Percentiles rank a stretch among this genome's conserved stretches.
phyloP scores from a whole-genome alignment of 345 rosid genomes.

The Eucalyptus guilfoylei region DNA sequence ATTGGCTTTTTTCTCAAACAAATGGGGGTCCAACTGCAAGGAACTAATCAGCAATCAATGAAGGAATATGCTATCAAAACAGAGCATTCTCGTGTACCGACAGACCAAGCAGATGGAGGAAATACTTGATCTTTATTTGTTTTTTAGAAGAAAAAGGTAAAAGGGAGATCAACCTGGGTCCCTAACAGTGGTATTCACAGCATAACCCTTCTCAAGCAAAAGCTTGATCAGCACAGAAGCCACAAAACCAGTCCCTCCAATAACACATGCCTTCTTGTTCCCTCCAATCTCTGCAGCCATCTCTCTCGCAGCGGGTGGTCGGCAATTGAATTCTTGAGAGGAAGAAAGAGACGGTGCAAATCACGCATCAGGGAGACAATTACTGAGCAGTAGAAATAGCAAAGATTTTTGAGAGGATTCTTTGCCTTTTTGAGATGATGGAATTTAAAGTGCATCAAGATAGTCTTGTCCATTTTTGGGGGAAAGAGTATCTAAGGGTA shows the following conservation, averaged over 20 bases:
- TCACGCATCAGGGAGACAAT: too few species aligned
- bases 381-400: too few species aligned
- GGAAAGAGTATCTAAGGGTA: neutral
- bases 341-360: too few species aligned
- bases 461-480: neutral
- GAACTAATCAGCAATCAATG: neutral
- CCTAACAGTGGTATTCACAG: slow-evolving; percentile 76
- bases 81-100: neutral
- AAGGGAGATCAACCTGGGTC: slow-evolving; percentile 28
- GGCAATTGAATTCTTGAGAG: too few species aligned
- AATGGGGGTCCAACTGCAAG: neutral
- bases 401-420: too few species aligned
- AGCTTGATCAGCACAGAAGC: slow-evolving; percentile 64
- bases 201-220: slow-evolving; percentile 62
- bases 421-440: neutral
- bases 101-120: neutral
- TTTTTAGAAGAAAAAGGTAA: neutral
- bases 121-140: too few species aligned
- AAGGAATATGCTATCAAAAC: neutral
- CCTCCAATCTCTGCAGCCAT: slow-evolving; percentile 5
- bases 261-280: slow-evolving; percentile 57
- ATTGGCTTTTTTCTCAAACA: neutral
- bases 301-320: neutral
- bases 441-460: neutral
- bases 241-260: slow-evolving; percentile 69